phyloP scores from a whole-genome alignment of 148 eudicot genomes.

The Vaccinium myrtillus region DNA sequence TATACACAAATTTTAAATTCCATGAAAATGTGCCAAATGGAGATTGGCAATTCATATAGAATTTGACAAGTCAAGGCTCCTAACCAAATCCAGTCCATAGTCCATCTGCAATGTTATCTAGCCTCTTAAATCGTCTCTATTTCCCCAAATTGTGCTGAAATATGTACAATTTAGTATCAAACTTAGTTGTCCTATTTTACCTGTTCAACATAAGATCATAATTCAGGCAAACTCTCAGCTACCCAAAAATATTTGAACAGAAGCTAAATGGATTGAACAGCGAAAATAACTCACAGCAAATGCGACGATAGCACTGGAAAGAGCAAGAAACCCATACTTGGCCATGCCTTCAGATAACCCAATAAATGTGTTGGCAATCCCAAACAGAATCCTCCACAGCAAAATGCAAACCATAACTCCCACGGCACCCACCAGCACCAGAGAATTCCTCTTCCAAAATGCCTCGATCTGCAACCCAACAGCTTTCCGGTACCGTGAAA shows the following conservation, averaged over 20 bases:
- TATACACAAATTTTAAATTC: neutral
- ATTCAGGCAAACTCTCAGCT: neutral
- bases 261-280: neutral
- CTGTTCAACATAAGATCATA: neutral
- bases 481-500: constrained; percentile 65
- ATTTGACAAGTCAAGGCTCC: neutral
- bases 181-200: neutral
- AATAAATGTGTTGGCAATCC: constrained; percentile 72
- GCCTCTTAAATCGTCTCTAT: neutral
- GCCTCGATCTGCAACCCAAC: constrained; percentile 84
- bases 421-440: constrained; percentile 68
- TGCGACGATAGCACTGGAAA: constrained; percentile 84
- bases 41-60: too few species aligned
- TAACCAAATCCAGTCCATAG: neutral
- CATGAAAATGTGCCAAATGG: neutral
- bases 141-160: neutral
- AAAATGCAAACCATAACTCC: constrained; percentile 72
- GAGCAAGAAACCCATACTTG: constrained; percentile 95
- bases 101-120: neutral
- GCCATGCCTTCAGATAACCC: constrained; percentile 99
- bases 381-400: constrained; percentile 89
- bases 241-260: neutral
- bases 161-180: neutral
- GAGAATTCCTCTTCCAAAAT: constrained; percentile 80
- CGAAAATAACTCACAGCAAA: constrained; percentile 73